These are phyloP conservation scores for Epichloe gansuensis DNA, from an alignment of 2,329 filamentous ascomycete genomes.

Conservation along the genomic window DNA sequence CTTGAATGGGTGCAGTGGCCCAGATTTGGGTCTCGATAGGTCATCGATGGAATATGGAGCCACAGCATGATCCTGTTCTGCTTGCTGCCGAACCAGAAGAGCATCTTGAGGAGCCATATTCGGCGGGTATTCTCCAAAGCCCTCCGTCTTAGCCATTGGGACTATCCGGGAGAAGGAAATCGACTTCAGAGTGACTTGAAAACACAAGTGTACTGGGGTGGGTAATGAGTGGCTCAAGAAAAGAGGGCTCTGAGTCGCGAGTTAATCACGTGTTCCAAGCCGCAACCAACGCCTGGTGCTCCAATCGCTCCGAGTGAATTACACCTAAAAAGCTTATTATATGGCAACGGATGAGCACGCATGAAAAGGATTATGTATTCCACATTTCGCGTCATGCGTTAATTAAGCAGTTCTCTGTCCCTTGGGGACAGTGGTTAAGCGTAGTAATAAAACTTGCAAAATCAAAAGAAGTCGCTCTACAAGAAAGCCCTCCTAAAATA, in stretches of 20 bases:
- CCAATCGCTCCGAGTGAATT: too few species aligned
- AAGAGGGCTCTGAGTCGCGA: too few species aligned
- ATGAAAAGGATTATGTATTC: too few species aligned
- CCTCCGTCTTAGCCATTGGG: slow-evolving; percentile 34
- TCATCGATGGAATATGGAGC: slow-evolving; percentile 60
- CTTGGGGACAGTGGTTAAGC: neutral
- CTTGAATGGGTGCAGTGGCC: slow-evolving; percentile 66
- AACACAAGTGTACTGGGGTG: neutral
- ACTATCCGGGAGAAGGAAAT: neutral
- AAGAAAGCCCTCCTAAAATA: slow-evolving; percentile 11
- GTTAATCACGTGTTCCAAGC: too few species aligned
- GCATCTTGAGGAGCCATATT: slow-evolving; percentile 55
- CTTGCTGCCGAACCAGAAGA: slow-evolving; percentile 43
- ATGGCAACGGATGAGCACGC: too few species aligned
- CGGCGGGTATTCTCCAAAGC: slow-evolving; percentile 52
- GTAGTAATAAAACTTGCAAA: neutral
- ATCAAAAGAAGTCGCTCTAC: slow-evolving; percentile 8
- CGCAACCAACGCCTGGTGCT: too few species aligned
- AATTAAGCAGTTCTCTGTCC: neutral
- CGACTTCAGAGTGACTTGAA: neutral
- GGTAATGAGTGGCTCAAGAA: too few species aligned
- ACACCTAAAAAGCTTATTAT: too few species aligned
- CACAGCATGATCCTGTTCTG: slow-evolving; percentile 46
- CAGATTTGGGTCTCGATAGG: slow-evolving; percentile 51
- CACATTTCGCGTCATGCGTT: neutral